Evolutionary conservation across 2,329 filamentous ascomycete species (phyloP).

Genomic region (Sarocladium oryzae): DNA sequence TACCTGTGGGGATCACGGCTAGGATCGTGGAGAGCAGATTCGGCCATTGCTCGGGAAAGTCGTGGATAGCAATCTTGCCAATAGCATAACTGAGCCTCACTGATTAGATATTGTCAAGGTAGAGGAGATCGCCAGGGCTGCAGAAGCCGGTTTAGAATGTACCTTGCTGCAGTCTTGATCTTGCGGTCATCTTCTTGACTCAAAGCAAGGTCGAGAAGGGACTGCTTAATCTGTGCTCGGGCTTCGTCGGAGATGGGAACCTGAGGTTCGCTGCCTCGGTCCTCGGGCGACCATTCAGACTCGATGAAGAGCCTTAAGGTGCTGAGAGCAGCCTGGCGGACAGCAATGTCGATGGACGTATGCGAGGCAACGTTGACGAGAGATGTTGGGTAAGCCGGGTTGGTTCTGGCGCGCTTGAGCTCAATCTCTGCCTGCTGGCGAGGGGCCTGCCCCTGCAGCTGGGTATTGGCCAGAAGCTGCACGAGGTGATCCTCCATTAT

Average conservation of each 20-base stretch:
- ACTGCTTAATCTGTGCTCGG: conserved; percentile 66
- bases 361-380: conserved; percentile 78
- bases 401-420: conserved; percentile 63
- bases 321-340: conserved; percentile 78
- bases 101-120: background rate
- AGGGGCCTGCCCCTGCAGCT: conserved; percentile 66
- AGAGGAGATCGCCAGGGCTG: no score
- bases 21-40: conserved; percentile 76
- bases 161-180: conserved; percentile 83
- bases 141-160: conserved; percentile 36
- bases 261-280: conserved; percentile 57
- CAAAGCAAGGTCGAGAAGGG: conserved; percentile 71
- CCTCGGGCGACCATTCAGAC: conserved; percentile 72
- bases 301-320: conserved; percentile 78
- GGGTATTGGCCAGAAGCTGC: conserved; percentile 79
- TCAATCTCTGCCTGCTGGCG: conserved; percentile 84
- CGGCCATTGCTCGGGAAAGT: conserved; percentile 97
- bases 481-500: conserved; percentile 89
- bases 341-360: conserved; percentile 61
- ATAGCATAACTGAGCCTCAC: conserved; percentile 55
- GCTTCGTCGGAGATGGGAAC: conserved; percentile 65
- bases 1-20: conserved; percentile 66
- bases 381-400: conserved; percentile 68
- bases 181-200: conserved; percentile 71
- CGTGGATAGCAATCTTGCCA: conserved; percentile 87